Base-by-base conservation (phyloP, 2,329 filamentous ascomycete genomes). In the Tetracladium maxilliforme region DNA sequence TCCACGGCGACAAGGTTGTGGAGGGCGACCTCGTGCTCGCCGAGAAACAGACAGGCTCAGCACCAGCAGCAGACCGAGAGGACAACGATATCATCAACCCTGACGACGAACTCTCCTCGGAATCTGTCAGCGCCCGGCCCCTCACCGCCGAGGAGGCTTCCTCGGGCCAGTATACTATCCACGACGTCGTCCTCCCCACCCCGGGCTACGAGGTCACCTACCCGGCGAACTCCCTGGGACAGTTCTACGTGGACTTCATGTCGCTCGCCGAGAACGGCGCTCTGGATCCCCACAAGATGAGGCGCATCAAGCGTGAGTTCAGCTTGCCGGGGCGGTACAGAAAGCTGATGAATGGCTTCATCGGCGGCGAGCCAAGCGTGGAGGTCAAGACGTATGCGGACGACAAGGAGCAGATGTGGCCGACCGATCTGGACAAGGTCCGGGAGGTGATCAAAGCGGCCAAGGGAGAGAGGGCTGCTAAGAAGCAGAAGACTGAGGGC, bases 161-260 rank as follows among this genome's bases (percentile, higher is more conserved):
- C 14, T 80, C 71, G 34, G 83, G 82, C 8, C 62, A 66, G 30
- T 94, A 77, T 51, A 70, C 64, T 19, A 78, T 98, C 39, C 83
- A 80, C 42, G 90, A 98, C 44, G 46, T 95, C 33, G 86, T 98
- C 9, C 63, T 98, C 3, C 87, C 92, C 4, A 74, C 79, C n/a
- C 90, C 90, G 0, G 90, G 90, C 11, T 94, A 74, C 54, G 84
- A 93, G 39, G 69, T 95, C 19, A 50, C 80, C 18, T 98, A 95
- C 44, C 90, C 90, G 0, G 46, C 61, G 13, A 95, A 98, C 47
- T 70, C 70, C 18, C 70, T 93, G 33, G 82, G 78, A n/a, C 61
- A 70, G 4, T 92, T 77, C 47, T 98, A 95, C 54, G 64, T 65
- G 34, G 63, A 70, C 3, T 92, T 94, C 52, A 98, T 98, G 92